phyloP scores from a whole-genome alignment of 116 monocot genomes.

The Cymodocea nodosa region DNA sequence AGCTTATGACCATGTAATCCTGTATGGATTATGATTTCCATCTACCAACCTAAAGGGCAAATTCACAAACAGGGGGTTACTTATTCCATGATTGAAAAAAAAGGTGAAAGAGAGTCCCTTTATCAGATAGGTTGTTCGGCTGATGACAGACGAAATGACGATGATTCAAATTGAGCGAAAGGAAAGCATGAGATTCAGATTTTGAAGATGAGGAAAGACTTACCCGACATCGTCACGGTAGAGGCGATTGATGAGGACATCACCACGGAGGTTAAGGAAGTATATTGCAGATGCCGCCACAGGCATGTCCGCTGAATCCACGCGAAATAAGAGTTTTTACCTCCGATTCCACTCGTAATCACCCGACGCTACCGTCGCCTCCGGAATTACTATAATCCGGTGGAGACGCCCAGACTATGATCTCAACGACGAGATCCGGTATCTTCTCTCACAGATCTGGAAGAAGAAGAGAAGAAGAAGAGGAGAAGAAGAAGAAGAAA shows the following conservation, averaged over 20 bases:
- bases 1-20: too few relatives aligned
- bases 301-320: constrained; percentile 40
- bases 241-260: constrained; percentile 98
- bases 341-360: not conserved
- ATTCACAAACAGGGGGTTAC: too few relatives aligned
- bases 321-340: not conserved
- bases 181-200: not conserved
- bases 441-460: constrained; percentile 3
- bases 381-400: too few relatives aligned
- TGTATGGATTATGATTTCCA: too few relatives aligned
- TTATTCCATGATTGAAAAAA: too few relatives aligned
- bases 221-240: constrained; percentile 98
- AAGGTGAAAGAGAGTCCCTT: too few relatives aligned
- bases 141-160: too few relatives aligned
- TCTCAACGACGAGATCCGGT: not conserved
- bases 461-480: not conserved
- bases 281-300: constrained; percentile 93
- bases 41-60: too few relatives aligned
- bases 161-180: not conserved
- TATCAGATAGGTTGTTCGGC: too few relatives aligned
- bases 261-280: constrained; percentile 90
- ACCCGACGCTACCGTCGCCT: too few relatives aligned
- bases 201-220: not conserved
- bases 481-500: too few relatives aligned
- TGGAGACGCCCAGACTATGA: not conserved